These are phyloP conservation scores for Rhizopus stolonifer DNA, from an alignment of 371 early-diverging fungal species.

Conservation along the genomic window DNA sequence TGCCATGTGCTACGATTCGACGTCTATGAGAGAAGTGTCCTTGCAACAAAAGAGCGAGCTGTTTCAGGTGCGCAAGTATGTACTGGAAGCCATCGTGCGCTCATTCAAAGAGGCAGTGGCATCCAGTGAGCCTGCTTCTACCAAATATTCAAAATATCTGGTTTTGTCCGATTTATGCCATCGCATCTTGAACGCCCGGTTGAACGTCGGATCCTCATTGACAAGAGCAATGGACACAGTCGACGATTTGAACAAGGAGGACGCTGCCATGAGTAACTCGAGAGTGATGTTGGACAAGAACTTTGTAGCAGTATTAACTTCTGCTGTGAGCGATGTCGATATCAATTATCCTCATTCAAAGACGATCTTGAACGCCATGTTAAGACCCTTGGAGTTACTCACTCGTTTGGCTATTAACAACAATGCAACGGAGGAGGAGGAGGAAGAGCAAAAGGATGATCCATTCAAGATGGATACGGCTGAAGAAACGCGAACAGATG, in stretches of 20 bases:
- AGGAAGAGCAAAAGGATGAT: slow-evolving; percentile 40
- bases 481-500: slow-evolving; percentile 38
- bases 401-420: slow-evolving; percentile 87
- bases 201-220: slow-evolving; percentile 28
- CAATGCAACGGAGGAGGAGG: slow-evolving; percentile 51
- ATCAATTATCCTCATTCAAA: slow-evolving; percentile 85
- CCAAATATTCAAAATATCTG: slow-evolving; percentile 69
- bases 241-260: slow-evolving; percentile 39
- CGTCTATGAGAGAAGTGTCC: slow-evolving; percentile 46
- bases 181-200: slow-evolving; percentile 62
- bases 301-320: slow-evolving; percentile 79
- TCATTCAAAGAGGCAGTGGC: slow-evolving; percentile 62
- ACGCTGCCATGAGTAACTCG: slow-evolving; percentile 62
- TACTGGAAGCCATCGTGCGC: slow-evolving; percentile 62
- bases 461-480: slow-evolving; percentile 30
- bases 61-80: slow-evolving; percentile 65
- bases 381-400: slow-evolving; percentile 87
- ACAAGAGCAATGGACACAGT: slow-evolving; percentile 11
- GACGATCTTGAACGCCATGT: slow-evolving; percentile 68
- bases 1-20: slow-evolving; percentile 52
- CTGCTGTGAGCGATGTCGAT: slow-evolving; percentile 83
- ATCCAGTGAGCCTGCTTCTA: slow-evolving; percentile 53
- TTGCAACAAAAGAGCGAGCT: slow-evolving; percentile 55
- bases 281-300: slow-evolving; percentile 90
- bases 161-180: slow-evolving; percentile 74